Conservation (phyloP, 306 rosid genomes). For the Inga leiocalycina region DNA sequence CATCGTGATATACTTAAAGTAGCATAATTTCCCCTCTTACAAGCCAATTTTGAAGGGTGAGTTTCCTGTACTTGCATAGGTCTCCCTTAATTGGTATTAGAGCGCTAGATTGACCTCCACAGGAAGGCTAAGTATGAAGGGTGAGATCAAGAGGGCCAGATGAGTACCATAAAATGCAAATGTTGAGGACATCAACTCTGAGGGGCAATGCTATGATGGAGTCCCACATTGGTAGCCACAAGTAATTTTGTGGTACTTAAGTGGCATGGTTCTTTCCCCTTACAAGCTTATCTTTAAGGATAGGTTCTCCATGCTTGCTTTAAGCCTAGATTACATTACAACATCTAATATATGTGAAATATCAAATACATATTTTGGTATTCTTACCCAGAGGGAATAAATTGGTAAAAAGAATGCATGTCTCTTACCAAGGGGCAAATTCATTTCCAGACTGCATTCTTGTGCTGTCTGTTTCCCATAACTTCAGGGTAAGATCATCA, state of each 20-base stretch:
- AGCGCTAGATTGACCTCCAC: neutral
- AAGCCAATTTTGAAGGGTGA: neutral
- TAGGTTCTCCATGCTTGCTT: neutral
- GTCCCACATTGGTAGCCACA: neutral
- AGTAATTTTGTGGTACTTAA: neutral
- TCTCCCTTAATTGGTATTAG: neutral
- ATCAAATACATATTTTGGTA: conserved; percentile 9
- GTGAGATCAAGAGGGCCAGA: neutral
- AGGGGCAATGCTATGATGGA: neutral
- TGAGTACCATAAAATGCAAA: neutral
- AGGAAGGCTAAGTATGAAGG: neutral
- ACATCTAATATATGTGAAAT: conserved; percentile 1
- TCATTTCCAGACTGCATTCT: conserved; percentile 63
- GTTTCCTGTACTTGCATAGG: neutral
- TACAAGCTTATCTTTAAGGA: neutral
- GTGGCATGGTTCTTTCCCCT: neutral
- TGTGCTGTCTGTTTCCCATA: conserved; percentile 74
- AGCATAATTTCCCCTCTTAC: neutral
- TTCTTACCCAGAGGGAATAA: conserved; percentile 2
- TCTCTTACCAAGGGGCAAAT: conserved; percentile 75
- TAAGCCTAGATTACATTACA: neutral
- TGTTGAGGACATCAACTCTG: neutral
- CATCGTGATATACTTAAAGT: neutral
- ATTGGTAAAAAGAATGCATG: neutral
- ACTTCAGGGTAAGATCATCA: conserved; percentile 86